Evolutionary conservation across 1,284 basidiomycete genomes (phyloP).

Genomic region (Cryptococcus floricola): DNA sequence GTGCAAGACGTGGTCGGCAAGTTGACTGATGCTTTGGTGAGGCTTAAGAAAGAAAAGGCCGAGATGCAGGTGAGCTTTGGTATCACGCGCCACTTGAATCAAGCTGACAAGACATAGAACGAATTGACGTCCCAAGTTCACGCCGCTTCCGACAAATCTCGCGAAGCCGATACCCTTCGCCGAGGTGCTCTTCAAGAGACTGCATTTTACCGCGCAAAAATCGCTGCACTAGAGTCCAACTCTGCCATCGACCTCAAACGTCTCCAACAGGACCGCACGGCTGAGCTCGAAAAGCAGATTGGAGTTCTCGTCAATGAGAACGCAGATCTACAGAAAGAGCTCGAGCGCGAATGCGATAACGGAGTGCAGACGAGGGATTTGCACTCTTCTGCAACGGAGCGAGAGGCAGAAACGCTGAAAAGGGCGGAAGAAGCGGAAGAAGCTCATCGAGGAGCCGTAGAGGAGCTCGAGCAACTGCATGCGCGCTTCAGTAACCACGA

Average conservation of each 20-base stretch:
- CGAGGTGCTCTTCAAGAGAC: constrained; percentile 86
- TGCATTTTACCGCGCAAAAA: constrained; percentile 91
- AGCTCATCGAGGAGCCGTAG: constrained; percentile 64
- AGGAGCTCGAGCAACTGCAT: constrained; percentile 71
- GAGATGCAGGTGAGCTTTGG: constrained; percentile 75
- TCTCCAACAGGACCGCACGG: constrained; percentile 74
- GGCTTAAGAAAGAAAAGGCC: constrained; percentile 84
- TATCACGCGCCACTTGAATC: background rate
- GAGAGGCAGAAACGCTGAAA: constrained; percentile 72
- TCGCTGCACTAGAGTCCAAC: constrained; percentile 74
- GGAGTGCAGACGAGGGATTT: constrained; percentile 67
- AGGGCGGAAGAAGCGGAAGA: constrained; percentile 81
- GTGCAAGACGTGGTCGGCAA: constrained; percentile 46
- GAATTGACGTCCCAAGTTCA: constrained; percentile 47
- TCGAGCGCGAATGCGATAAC: constrained; percentile 69
- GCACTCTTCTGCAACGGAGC: constrained; percentile 72
- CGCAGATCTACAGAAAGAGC: constrained; percentile 55
- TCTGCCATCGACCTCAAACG: constrained; percentile 63
- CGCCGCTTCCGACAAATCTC: constrained; percentile 69
- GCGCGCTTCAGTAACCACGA: constrained; percentile 64
- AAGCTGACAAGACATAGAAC: constrained; percentile 31
- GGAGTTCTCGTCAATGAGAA: constrained; percentile 64
- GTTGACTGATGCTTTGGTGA: constrained; percentile 69
- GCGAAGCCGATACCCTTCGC: constrained; percentile 75
- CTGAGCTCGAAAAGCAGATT: constrained; percentile 76